A percentile compares a stretch with the other conserved stretches of the same genome.
phyloP scores from a whole-genome alignment of 257 asterid species.

The Jacaranda copaia region DNA sequence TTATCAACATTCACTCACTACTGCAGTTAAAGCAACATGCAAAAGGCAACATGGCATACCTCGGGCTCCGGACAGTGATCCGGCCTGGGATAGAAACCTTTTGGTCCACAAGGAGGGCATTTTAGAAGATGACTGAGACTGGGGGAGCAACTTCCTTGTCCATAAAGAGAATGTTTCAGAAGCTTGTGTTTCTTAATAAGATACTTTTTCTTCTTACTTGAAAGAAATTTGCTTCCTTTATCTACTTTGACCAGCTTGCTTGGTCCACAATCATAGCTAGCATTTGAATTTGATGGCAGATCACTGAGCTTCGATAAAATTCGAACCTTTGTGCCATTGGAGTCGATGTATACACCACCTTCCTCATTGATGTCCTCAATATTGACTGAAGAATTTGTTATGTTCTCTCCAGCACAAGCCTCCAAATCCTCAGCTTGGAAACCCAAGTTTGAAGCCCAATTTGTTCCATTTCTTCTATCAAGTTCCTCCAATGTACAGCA shows the following conservation, averaged over 20 bases:
- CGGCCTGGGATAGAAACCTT: conserved; percentile 35
- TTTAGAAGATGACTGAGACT: conserved; percentile 37
- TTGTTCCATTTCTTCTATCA: conserved; percentile 85
- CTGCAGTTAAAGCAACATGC: neutral
- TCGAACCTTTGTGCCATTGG: conserved; percentile 84
- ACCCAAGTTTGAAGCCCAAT: conserved; percentile 64
- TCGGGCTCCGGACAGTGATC: conserved; percentile 35
- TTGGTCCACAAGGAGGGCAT: conserved; percentile 40
- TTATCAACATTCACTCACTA: neutral
- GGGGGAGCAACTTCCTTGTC: conserved; percentile 47
- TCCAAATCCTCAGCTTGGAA: conserved; percentile 52
- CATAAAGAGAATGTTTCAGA: conserved; percentile 47
- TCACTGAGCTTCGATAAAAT: conserved; percentile 68
- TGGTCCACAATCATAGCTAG: conserved; percentile 41
- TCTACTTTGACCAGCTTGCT: conserved; percentile 49
- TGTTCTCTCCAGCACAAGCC: conserved; percentile 42
- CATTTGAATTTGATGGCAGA: conserved; percentile 43
- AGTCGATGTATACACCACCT: conserved; percentile 78
- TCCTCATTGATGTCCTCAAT: conserved; percentile 55
- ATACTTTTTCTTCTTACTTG: conserved; percentile 55
- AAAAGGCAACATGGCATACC: conserved; percentile 49
- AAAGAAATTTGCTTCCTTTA: conserved; percentile 49
- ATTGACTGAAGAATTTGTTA: conserved; percentile 34
- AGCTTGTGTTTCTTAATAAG: conserved; percentile 56
- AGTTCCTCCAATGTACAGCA: conserved; percentile 89